Conservation (phyloP, 129 eudicot genomes). For the Helianthus annuus region HanXRQr2.0-SUNRISE NC_035438.2:27800201-27800700, state of each 20-base stretch:
- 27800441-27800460: constrained; percentile 90
- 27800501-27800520: not conserved
- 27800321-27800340: constrained; percentile 5
- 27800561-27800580: constrained; percentile 82
- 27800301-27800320: constrained; percentile 98
- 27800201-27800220: constrained; percentile 64
- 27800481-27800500: constrained; percentile 13
- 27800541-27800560: constrained; percentile 86
- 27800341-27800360: constrained; percentile 2
- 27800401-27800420: constrained; percentile 80
- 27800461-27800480: constrained; percentile 65
- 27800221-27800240: constrained; percentile 91
- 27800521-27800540: not conserved
- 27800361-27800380: not conserved
- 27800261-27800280: constrained; percentile 98
- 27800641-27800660: too few relatives aligned
- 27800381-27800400: constrained; percentile 39
- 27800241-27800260: constrained; percentile 95
- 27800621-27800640: too few relatives aligned
- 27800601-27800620: constrained; percentile 58
- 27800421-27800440: constrained; percentile 88
- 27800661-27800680: too few relatives aligned
- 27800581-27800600: constrained; percentile 95
- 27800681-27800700: too few relatives aligned
- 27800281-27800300: constrained; percentile 92